These are phyloP conservation scores for Diplodia sapinea DNA, from an alignment of 2,329 filamentous ascomycete genomes.

Conservation along the genomic window DNA sequence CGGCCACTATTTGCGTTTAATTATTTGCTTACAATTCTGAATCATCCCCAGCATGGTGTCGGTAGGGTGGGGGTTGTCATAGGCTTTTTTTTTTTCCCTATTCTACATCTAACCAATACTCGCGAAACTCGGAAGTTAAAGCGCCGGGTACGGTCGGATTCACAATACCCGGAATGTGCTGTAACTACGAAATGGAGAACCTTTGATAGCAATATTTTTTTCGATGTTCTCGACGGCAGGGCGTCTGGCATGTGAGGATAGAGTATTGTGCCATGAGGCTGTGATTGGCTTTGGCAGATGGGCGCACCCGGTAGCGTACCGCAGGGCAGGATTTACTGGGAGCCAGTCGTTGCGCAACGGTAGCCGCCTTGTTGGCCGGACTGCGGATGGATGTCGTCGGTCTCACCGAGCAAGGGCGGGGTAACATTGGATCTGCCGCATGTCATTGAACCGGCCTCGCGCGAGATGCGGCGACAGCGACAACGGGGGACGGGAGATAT, in stretches of 20 bases:
- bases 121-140: constrained; percentile 27
- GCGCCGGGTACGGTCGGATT: constrained; percentile 16
- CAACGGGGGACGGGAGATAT: background rate
- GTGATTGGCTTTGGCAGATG: background rate
- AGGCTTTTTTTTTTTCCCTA: constrained; percentile 20
- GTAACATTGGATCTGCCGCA: constrained; percentile 7
- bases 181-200: constrained; percentile 30
- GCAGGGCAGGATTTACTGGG: background rate
- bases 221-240: background rate
- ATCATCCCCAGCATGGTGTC: constrained; percentile 31
- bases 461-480: too few species aligned
- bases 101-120: constrained; percentile 15
- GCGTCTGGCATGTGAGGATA: background rate
- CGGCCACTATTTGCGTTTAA: constrained; percentile 28
- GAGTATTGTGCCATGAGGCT: background rate
- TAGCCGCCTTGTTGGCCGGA: background rate
- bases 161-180: constrained; percentile 26
- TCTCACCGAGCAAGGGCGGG: constrained; percentile 5
- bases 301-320: constrained; percentile 10
- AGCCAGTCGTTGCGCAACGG: constrained; percentile 13
- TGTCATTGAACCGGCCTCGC: constrained; percentile 1
- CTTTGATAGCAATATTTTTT: constrained; percentile 24
- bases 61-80: constrained; percentile 26
- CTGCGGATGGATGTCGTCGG: background rate
- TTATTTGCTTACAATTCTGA: constrained; percentile 22